Evolutionary conservation across 805 yeast species (phyloP), one percentile per base, ranked within the genome.

Genomic region (Kuraishia cidri): DNA sequence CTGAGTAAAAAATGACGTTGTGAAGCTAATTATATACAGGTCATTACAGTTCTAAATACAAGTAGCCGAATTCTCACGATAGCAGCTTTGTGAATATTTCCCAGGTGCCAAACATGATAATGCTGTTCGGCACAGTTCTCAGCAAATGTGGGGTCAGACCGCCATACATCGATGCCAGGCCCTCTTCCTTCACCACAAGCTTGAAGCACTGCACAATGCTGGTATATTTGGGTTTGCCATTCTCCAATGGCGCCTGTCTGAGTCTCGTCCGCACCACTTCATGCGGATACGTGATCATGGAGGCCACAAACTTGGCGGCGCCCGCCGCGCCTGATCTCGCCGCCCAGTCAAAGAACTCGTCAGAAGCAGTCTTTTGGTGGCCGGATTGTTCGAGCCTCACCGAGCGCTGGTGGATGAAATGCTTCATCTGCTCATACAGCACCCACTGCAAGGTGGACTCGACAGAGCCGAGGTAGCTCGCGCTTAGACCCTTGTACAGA

Each of bases 21-120:
- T n/a, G n/a, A n/a, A n/a, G n/a, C n/a, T n/a, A n/a, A n/a, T n/a
- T n/a, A n/a, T n/a, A n/a, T n/a, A n/a, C n/a, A n/a, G n/a, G n/a
- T n/a, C n/a, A n/a, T n/a, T n/a, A n/a, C n/a, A n/a, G n/a, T n/a
- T n/a, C n/a, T n/a, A n/a, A n/a, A n/a, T n/a, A n/a, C n/a, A n/a
- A n/a, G n/a, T n/a, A n/a, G n/a, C n/a, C n/a, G n/a, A n/a, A n/a
- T n/a, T n/a, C n/a, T 25, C 43, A 42, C 3, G 78, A 69, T 18
- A 79, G 55, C n/a, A 73, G 43, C 36, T 68, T 69, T 30, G 80
- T 75, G 35, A 82, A 75, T 22, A 92, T 54, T 52, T 92, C 99
- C 97, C 97, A 92, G 3, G 97, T 88, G 29, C 99, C 98, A 64
- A 92, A 92, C 98, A 92, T 92, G 45, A 92, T 90, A 52, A 92